These are phyloP conservation scores for Aspergillus niger DNA, from an alignment of 2,329 filamentous ascomycete genomes.

Conservation along the genomic window DNA sequence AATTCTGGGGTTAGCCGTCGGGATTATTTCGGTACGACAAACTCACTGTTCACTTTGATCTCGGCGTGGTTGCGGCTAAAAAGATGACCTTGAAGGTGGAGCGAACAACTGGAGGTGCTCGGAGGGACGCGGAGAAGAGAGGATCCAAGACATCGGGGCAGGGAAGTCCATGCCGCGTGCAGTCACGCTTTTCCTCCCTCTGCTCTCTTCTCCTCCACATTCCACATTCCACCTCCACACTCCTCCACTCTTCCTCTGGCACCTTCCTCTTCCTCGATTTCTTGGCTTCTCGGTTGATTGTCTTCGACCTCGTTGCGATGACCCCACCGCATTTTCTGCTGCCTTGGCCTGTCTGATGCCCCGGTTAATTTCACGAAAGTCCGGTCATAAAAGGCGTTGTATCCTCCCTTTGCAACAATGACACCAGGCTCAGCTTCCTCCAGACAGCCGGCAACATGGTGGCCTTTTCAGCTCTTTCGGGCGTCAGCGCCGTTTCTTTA, in stretches of 20 bases:
- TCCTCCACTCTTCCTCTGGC: not conserved
- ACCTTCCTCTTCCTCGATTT: too few relatives aligned
- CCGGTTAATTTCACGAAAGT: not conserved
- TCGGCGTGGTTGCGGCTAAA: not conserved
- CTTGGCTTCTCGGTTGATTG: too few relatives aligned
- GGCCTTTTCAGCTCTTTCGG: conserved; percentile 14
- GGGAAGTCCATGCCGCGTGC: not conserved
- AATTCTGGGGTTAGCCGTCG: not conserved
- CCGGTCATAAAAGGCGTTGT: not conserved
- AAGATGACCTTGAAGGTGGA: not conserved
- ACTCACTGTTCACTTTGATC: not conserved
- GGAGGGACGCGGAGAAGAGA: not conserved
- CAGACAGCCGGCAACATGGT: conserved; percentile 11
- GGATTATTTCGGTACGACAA: not conserved
- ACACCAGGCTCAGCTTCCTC: not conserved
- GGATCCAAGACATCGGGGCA: not conserved
- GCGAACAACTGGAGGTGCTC: not conserved
- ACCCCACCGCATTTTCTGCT: not conserved
- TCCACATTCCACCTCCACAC: not conserved
- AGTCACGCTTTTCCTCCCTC: not conserved
- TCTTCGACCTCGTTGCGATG: not conserved
- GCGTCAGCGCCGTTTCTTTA: conserved; percentile 8
- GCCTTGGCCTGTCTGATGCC: not conserved
- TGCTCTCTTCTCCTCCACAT: not conserved
- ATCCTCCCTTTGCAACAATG: not conserved